Base-by-base conservation (phyloP, 2,329 filamentous ascomycete genomes). In the Chaetoscypha palmicola region DNA sequence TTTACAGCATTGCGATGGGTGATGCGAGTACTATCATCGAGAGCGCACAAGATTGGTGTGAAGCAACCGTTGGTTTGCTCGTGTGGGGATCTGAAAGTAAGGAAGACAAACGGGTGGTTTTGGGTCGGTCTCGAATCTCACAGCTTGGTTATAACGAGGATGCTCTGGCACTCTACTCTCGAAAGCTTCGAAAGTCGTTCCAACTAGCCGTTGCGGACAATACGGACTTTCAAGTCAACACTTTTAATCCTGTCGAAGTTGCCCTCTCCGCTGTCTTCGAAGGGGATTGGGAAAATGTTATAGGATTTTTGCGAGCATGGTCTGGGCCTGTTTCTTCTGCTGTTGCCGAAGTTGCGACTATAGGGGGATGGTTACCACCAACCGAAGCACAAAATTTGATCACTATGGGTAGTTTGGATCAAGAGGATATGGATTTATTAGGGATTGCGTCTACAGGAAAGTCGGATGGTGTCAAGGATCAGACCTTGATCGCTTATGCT, bases 61-160 rank as follows among this genome's bases (percentile, higher is more conserved):
- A 97, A 67, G 90, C 88, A 0, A 85, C 83, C 0, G 68, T 96
- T 47, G 86, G 83, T 1, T 68, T 97, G 38, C 81, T 90, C 23
- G 81, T 85, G 4, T 97, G 91, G 91, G 95, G 90, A 89, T 83
- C 94, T 59, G 87, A 92, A 48, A 76, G 77, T n/a, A 77, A 80
- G 47, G 74, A 81, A 8, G 68, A 71, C 38, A 52, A 52, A 41
- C 56, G 52, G 31, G 32, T 57, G 32, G 51, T 56, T 33, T 46
- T 54, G 19, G 52, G 57, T 20, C 51, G 51, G 38, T 59, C 60
- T 4, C 53, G 54, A 16, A 47, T 42, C 30, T 45, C 32, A 20
- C 49, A 48, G 23, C 45, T 45, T 14, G 44, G 62, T 62, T 51
- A 70, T 63, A 47, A 69, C 66, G 54, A 65, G 59, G 38, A 59